Percentiles rank a stretch among this genome's conserved stretches.
These are phyloP conservation scores for Fusarium virguliforme DNA, from an alignment of 2,329 filamentous ascomycete genomes.

Conservation along the genomic window DNA sequence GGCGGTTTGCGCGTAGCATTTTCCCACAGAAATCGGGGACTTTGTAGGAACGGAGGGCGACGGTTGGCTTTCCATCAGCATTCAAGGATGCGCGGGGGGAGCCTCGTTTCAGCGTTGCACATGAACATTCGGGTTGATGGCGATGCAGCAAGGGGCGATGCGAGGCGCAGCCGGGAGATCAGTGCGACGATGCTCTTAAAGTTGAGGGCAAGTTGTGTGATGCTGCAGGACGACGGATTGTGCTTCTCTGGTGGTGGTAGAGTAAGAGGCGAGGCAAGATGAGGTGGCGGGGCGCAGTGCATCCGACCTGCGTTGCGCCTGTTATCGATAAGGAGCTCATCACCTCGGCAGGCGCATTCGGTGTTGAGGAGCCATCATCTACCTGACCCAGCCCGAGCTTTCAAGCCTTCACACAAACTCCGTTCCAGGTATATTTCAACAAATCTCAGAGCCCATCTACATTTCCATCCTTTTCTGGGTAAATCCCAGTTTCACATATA, in stretches of 20 bases:
- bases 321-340: conserved; percentile 43
- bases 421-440: conserved; percentile 6
- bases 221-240: conserved; percentile 24
- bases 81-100: conserved; percentile 40
- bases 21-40: conserved; percentile 55
- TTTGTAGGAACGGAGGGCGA: conserved; percentile 33
- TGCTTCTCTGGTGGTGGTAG: conserved; percentile 23
- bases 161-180: background rate
- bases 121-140: conserved; percentile 36
- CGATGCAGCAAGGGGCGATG: background rate
- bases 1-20: conserved; percentile 58
- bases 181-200: conserved; percentile 8
- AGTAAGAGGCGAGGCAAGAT: conserved; percentile 25
- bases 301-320: conserved; percentile 7
- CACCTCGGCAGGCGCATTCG: conserved; percentile 5
- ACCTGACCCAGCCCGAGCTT: background rate
- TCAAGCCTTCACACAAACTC: background rate
- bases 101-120: conserved; percentile 41
- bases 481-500: background rate
- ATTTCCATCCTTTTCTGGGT: background rate
- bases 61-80: conserved; percentile 50
- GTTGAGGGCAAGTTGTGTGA: conserved; percentile 31
- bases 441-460: background rate
- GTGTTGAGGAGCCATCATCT: background rate
- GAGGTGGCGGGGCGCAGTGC: conserved; percentile 40